Percentiles rank a stretch among this genome's conserved stretches.
Conservation (phyloP, 306 rosid species). For the Astragalus glycyphyllos region DNA sequence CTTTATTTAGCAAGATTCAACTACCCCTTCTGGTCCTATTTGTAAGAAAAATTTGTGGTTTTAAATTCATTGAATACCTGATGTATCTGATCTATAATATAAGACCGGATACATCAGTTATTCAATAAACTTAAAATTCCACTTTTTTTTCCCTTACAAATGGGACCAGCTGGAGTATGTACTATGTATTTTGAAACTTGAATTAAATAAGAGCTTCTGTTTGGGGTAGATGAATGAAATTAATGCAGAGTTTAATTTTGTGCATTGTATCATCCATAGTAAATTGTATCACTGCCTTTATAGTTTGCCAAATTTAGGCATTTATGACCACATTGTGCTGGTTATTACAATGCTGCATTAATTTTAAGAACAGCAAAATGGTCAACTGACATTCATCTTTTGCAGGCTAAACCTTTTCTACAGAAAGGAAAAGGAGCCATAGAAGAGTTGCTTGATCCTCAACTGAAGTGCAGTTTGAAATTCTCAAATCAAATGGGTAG, state of each 20-base stretch:
- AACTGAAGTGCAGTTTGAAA: conserved; percentile 58
- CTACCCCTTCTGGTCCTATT: background rate
- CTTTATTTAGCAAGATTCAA: background rate
- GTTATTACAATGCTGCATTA: conserved; percentile 15
- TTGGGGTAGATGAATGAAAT: conserved; percentile 23
- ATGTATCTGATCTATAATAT: too few relatives aligned
- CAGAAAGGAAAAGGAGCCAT: conserved; percentile 88
- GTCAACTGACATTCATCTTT: conserved; percentile 13
- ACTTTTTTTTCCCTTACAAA: too few relatives aligned
- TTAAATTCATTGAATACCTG: too few relatives aligned
- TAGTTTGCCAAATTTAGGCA: conserved; percentile 9
- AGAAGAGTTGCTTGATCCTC: conserved; percentile 86
- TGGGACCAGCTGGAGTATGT: too few relatives aligned
- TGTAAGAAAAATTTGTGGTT: too few relatives aligned
- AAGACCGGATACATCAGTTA: too few relatives aligned
- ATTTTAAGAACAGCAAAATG: background rate
- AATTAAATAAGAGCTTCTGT: background rate
- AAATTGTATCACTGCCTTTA: conserved; percentile 21
- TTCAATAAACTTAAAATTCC: too few relatives aligned
- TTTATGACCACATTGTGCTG: background rate
- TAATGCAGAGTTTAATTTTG: conserved; percentile 2
- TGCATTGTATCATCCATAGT: conserved; percentile 31
- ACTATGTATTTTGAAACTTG: conserved; percentile 1
- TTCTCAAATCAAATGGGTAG: conserved; percentile 73
- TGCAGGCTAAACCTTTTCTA: conserved; percentile 89